These are phyloP conservation scores for Kluyveromyces sp. DNA, from an alignment of 1,139 yeast species.

Conservation along the genomic window DNA sequence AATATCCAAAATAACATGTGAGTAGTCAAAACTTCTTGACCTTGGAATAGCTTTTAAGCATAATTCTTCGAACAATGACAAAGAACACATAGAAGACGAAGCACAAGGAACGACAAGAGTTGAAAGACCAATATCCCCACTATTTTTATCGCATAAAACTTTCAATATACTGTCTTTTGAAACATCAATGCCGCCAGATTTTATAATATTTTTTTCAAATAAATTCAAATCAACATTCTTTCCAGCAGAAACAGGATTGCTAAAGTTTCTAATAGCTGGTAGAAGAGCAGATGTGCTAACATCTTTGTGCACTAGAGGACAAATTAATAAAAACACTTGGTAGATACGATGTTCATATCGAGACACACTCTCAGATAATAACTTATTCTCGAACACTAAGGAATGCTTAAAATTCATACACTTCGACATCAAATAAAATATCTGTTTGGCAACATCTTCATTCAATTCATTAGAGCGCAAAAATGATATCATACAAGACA, in stretches of 20 bases:
- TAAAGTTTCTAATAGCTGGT: conserved; percentile 38
- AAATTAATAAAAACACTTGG: conserved; percentile 37
- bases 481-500: conserved; percentile 40
- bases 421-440: conserved; percentile 38
- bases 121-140: neutral
- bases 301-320: conserved; percentile 36
- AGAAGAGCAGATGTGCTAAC: conserved; percentile 40
- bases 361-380: conserved; percentile 25
- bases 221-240: neutral
- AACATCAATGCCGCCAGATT: neutral
- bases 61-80: neutral
- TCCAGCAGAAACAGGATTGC: conserved; percentile 28
- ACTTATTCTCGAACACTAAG: conserved; percentile 17
- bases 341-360: conserved; percentile 38
- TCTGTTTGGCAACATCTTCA: conserved; percentile 36
- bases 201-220: too few species aligned
- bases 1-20: conserved; percentile 22
- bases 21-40: conserved; percentile 36
- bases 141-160: neutral
- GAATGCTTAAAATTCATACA: conserved; percentile 31
- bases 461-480: conserved; percentile 32
- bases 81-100: neutral
- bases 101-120: neutral
- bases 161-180: neutral
- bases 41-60: conserved; percentile 33